Conservation (phyloP, 257 asterid species). For the Ballota nigra region DNA sequence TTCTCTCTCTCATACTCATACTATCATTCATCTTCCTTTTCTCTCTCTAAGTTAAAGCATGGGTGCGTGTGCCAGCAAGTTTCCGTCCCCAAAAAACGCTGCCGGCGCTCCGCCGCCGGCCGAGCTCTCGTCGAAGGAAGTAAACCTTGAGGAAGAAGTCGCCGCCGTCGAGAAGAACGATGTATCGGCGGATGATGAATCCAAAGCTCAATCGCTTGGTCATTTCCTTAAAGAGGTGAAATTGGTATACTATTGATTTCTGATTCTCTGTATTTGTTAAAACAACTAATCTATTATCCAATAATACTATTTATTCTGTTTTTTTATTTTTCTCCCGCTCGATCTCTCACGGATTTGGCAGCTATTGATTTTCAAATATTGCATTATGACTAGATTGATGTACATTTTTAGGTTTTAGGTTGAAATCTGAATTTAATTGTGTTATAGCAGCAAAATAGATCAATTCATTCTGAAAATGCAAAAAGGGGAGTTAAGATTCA, state of each 20-base stretch:
- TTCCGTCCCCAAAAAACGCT: slow-evolving; percentile 35
- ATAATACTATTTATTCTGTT: no score
- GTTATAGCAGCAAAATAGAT: background rate
- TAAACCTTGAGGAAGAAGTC: slow-evolving; percentile 22
- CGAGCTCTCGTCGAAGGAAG: slow-evolving; percentile 32
- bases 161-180: slow-evolving; percentile 13
- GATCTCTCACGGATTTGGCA: background rate
- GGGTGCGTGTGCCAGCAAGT: slow-evolving; percentile 72
- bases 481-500: background rate
- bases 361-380: background rate
- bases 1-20: no score
- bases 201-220: slow-evolving; percentile 46
- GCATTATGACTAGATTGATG: background rate
- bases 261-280: background rate
- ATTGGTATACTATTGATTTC: background rate
- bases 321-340: background rate
- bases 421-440: background rate
- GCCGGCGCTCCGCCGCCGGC: slow-evolving; percentile 35
- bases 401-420: background rate
- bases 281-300: no score
- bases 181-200: slow-evolving; percentile 27
- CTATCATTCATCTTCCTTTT: background rate
- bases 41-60: slow-evolving; percentile 28
- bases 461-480: background rate
- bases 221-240: slow-evolving; percentile 48